These are phyloP conservation scores for Yamadazyma conglobata DNA, from an alignment of 1,139 yeast species.

Conservation along the genomic window DNA sequence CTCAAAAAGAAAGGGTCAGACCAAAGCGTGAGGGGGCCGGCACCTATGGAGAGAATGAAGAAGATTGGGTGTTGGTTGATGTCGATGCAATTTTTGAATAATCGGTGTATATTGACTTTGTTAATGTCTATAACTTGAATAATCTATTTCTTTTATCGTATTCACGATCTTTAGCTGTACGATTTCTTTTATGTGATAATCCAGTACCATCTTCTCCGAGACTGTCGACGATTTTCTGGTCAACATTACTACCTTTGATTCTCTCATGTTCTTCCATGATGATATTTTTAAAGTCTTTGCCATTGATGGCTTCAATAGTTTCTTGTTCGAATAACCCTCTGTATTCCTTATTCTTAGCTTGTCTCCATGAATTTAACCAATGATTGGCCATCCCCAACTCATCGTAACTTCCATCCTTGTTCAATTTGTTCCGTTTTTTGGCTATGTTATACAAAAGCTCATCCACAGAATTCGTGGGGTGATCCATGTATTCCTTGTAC, in stretches of 20 bases:
- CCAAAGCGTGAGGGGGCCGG: slow-evolving; percentile 15
- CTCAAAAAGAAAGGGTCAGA: slow-evolving; percentile 15
- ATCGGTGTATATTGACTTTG: background rate
- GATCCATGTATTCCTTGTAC: slow-evolving; percentile 45
- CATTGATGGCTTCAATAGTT: slow-evolving; percentile 30
- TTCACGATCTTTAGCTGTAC: slow-evolving; percentile 48
- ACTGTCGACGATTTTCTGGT: slow-evolving; percentile 29
- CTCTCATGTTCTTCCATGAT: slow-evolving; percentile 31
- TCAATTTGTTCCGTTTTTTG: slow-evolving; percentile 32
- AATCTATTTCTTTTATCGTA: slow-evolving; percentile 38
- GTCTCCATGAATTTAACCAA: slow-evolving; percentile 67
- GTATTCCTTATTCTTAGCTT: slow-evolving; percentile 43
- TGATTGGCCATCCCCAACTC: slow-evolving; percentile 63
- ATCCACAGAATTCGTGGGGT: slow-evolving; percentile 75
- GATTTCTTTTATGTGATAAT: slow-evolving; percentile 30
- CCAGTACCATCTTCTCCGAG: slow-evolving; percentile 44
- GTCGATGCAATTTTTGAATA: slow-evolving; percentile 23
- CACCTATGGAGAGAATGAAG: slow-evolving; percentile 27
- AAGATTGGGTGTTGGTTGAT: slow-evolving; percentile 30
- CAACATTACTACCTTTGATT: slow-evolving; percentile 26
- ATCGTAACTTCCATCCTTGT: slow-evolving; percentile 37
- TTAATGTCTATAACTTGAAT: slow-evolving; percentile 31
- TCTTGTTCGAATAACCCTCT: slow-evolving; percentile 37
- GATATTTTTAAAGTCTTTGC: slow-evolving; percentile 22
- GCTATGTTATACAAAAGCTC: slow-evolving; percentile 59